A percentile compares a stretch with the other conserved stretches of the same genome.
These are phyloP conservation scores for Pichia sp. DNA, from an alignment of 1,139 yeast genomes.

Conservation along the genomic window DNA sequence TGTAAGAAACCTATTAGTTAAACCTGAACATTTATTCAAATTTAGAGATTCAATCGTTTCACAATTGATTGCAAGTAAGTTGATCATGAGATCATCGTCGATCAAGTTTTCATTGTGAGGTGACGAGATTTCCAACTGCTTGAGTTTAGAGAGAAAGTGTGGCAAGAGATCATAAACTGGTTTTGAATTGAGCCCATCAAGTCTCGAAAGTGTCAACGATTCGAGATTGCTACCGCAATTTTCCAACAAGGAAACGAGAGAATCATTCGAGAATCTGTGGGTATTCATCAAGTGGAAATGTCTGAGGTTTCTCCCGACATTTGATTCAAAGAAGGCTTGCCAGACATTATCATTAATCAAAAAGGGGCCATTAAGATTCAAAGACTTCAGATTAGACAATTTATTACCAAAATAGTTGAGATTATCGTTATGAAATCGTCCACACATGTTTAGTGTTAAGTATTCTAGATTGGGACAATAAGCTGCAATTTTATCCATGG, in stretches of 20 bases:
- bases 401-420: constrained; percentile 55
- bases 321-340: constrained; percentile 54
- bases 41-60: constrained; percentile 49
- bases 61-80: constrained; percentile 56
- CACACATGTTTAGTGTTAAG: constrained; percentile 82
- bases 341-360: constrained; percentile 68
- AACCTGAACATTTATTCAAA: constrained; percentile 64
- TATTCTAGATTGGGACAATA: constrained; percentile 68
- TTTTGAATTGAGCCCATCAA: constrained; percentile 62
- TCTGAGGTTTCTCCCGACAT: constrained; percentile 38
- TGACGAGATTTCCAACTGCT: constrained; percentile 58
- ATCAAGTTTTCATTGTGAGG: constrained; percentile 61
- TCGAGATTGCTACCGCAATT: constrained; percentile 51
- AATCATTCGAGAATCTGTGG: constrained; percentile 69
- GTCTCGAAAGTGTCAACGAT: constrained; percentile 48
- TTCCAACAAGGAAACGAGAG: constrained; percentile 55
- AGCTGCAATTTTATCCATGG: constrained; percentile 65
- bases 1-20: constrained; percentile 57
- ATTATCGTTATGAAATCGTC: constrained; percentile 77
- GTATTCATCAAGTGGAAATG: constrained; percentile 69
- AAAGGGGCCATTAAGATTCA: constrained; percentile 82
- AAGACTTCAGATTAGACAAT: constrained; percentile 41
- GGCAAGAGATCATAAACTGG: constrained; percentile 60
- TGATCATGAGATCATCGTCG: constrained; percentile 64
- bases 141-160: constrained; percentile 49